Conservation (phyloP, 2,329 filamentous ascomycete genomes). For the Exophiala alcalophila region DNA sequence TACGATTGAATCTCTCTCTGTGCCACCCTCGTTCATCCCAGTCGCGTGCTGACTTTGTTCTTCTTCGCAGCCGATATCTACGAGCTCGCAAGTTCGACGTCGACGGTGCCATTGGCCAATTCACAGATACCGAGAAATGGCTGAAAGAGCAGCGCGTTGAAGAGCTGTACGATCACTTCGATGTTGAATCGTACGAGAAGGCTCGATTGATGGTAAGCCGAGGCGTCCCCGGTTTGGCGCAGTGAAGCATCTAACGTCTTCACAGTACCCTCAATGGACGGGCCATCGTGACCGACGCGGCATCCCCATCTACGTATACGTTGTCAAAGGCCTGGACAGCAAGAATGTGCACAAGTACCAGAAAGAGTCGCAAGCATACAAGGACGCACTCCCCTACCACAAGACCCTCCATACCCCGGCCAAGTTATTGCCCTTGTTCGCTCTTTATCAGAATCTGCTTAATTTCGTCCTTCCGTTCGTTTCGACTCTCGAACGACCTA, state of each 20-base stretch:
- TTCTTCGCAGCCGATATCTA: constrained; percentile 66
- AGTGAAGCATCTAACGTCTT: not conserved
- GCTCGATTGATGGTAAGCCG: constrained; percentile 64
- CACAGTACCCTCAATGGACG: constrained; percentile 71
- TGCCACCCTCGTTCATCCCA: not conserved
- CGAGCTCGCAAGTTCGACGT: constrained; percentile 79
- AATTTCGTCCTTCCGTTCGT: constrained; percentile 83
- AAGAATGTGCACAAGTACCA: constrained; percentile 80
- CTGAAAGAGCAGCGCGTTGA: constrained; percentile 74
- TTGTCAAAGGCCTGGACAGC: constrained; percentile 76
- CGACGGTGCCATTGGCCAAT: constrained; percentile 75
- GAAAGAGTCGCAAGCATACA: constrained; percentile 48
- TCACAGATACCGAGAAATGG: constrained; percentile 86
- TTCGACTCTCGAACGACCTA: constrained; percentile 70
- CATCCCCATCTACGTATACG: constrained; percentile 88
- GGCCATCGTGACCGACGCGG: constrained; percentile 85
- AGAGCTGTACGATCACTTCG: constrained; percentile 79
- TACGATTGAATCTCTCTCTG: constrained; percentile 33
- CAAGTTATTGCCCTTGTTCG: constrained; percentile 81
- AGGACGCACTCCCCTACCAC: constrained; percentile 47
- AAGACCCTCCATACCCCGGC: constrained; percentile 57
- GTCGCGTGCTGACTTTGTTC: constrained; percentile 16
- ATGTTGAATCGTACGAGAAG: constrained; percentile 77
- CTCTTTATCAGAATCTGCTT: constrained; percentile 88
- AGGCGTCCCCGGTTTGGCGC: not conserved